phyloP scores from a whole-genome alignment of 2,329 filamentous ascomycete genomes.

The Phyllosticta citriasiana region DNA sequence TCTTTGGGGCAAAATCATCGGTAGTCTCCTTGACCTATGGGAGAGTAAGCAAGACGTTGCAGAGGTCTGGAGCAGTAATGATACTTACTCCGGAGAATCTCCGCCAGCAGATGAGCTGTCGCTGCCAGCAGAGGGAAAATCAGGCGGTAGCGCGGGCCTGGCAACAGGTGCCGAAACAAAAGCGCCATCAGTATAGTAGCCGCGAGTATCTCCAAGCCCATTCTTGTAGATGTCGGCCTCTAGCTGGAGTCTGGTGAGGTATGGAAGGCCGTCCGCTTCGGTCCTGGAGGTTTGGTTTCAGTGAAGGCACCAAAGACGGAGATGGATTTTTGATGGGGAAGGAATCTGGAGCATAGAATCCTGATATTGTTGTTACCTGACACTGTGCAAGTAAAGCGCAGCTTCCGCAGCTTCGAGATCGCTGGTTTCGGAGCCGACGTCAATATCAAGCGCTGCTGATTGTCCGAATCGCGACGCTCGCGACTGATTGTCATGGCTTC shows the following conservation, averaged over 20 bases:
- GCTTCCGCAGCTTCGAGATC: background rate
- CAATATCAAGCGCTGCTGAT: background rate
- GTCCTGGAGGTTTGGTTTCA: conserved; percentile 41
- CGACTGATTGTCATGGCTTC: background rate
- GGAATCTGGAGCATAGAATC: background rate
- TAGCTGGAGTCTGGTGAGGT: conserved; percentile 42
- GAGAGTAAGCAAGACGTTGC: background rate
- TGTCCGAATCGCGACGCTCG: background rate
- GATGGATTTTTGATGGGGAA: background rate
- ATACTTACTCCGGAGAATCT: background rate
- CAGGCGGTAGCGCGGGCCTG: conserved; percentile 14
- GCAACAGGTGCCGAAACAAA: conserved; percentile 54
- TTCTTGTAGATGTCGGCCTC: conserved; percentile 36
- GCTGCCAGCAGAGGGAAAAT: background rate
- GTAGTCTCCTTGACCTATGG: conserved; percentile 13
- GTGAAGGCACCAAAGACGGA: background rate
- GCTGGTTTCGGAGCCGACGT: background rate
- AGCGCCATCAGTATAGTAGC: conserved; percentile 68
- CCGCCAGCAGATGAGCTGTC: conserved; percentile 11
- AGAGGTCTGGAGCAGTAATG: background rate
- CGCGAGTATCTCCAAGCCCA: conserved; percentile 45
- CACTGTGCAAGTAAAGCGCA: background rate
- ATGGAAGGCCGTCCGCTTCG: conserved; percentile 65
- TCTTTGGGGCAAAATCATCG: background rate
- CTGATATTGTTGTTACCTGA: background rate